Evolutionary conservation across 2,329 filamentous ascomycete genomes (phyloP).

Genomic region (Leptographium lundbergii): DNA sequence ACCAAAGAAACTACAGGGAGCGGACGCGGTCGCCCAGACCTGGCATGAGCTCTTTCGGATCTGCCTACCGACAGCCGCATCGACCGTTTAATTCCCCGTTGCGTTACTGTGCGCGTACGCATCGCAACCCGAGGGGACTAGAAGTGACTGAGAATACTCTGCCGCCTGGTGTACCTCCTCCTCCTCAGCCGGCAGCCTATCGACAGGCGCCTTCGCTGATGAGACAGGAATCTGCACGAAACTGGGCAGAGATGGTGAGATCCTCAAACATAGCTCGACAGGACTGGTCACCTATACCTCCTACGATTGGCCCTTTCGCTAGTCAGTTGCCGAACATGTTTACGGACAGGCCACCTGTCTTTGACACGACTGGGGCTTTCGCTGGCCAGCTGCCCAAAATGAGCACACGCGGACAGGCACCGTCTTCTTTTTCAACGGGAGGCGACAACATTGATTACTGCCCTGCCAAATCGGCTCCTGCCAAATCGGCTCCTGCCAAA

Average conservation of each 20-base stretch:
- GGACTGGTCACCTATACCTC: background rate
- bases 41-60: background rate
- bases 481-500: background rate
- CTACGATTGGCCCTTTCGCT: background rate
- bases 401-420: background rate
- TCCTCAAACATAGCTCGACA: background rate
- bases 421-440: background rate
- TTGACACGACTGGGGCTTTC: background rate
- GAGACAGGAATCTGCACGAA: background rate
- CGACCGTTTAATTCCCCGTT: background rate
- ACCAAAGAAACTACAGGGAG: background rate
- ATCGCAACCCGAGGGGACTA: background rate
- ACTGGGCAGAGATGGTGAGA: background rate
- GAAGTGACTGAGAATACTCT: background rate
- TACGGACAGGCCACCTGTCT: background rate
- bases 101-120: background rate
- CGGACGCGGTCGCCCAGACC: background rate
- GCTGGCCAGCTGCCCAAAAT: background rate
- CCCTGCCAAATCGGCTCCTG: background rate
- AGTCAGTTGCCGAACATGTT: background rate
- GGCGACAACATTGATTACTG: background rate
- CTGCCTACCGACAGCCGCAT: background rate
- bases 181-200: background rate
- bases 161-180: too few species aligned
- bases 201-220: background rate